Evolutionary conservation across 2,329 filamentous ascomycete species (phyloP), one percentile per base, ranked within the genome.

Genomic region (Elsinoe australis): DNA sequence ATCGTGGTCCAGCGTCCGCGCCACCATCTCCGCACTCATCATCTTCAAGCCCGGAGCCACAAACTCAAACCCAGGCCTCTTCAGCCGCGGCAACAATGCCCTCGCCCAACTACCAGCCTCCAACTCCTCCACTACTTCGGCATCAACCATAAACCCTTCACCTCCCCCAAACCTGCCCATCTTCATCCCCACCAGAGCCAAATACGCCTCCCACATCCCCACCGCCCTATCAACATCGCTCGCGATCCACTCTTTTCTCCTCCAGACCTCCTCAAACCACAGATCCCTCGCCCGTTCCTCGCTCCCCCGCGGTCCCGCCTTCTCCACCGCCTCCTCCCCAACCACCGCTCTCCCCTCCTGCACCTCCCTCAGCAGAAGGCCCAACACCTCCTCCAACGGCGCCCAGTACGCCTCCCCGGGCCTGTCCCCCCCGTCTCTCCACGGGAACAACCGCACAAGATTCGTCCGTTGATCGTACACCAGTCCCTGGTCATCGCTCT

Each of bases 181-280:
- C 33, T 39, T 48, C 34, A 36, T 28, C 7, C 31, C 24, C 5
- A 36, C 31, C 19, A 50, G 41, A n/a, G 39, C 39, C 17, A 50
- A 39, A 35, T 36, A 44, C n/a, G 39, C 39, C 17, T 50, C 39
- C 31, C 39, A 48, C 45, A 48, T 45, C 4, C 28, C 15, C 14
- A 42, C 39, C 5, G 48, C 28, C n/a, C 24, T 15, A 10, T 29
- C 26, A 10, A 50, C 31, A n/a, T 46, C 39, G 7, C n/a, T 29
- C 15, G 32, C 38, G 38, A 50, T 46, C 38, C 38, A 44, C 14
- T 44, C 15, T 10, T 4, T 32, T 10, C 31, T 29, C 29, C 26
- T 15, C 21, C 29, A 44, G 5, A 35, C n/a, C 9, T 45, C 5
- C 17, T 44, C 39, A n/a, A 31, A 44, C 39, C 39, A 44, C 15